Percentiles rank a stretch among this genome's conserved stretches.
phyloP scores from a whole-genome alignment of 2,329 filamentous ascomycete genomes.

The Aureobasidium sp. region DNA sequence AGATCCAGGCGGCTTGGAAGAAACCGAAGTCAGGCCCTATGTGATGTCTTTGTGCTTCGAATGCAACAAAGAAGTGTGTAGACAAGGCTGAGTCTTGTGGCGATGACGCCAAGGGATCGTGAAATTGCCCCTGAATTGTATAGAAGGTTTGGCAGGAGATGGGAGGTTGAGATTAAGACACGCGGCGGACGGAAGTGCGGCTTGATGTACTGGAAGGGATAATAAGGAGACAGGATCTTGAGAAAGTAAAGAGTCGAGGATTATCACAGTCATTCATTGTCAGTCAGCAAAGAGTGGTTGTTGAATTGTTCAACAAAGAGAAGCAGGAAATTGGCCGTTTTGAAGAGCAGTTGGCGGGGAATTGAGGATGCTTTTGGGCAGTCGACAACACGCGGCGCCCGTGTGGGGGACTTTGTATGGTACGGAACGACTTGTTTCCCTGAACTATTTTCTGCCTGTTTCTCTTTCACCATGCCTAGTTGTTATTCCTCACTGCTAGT shows the following conservation, averaged over 20 bases:
- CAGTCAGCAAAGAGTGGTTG: neutral
- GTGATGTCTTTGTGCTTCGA: neutral
- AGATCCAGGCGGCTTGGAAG: neutral
- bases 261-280: neutral
- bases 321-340: conserved; percentile 19
- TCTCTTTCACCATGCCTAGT: neutral
- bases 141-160: conserved; percentile 7
- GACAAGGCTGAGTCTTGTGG: conserved; percentile 16
- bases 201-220: neutral
- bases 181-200: conserved; percentile 11
- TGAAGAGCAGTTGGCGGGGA: conserved; percentile 1
- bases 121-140: conserved; percentile 1
- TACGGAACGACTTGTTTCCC: neutral
- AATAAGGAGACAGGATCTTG: neutral
- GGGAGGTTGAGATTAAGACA: conserved; percentile 10
- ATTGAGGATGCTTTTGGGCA: conserved; percentile 12
- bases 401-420: conserved; percentile 7
- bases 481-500: neutral
- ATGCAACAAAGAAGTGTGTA: neutral
- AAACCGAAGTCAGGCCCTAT: neutral
- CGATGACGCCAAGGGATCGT: conserved; percentile 4
- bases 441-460: conserved; percentile 1
- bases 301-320: conserved; percentile 13
- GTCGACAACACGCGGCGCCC: neutral
- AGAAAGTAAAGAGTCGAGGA: neutral